Base-by-base conservation (phyloP, 2,329 filamentous ascomycete species). In the Aaosphaeria arxii region DNA sequence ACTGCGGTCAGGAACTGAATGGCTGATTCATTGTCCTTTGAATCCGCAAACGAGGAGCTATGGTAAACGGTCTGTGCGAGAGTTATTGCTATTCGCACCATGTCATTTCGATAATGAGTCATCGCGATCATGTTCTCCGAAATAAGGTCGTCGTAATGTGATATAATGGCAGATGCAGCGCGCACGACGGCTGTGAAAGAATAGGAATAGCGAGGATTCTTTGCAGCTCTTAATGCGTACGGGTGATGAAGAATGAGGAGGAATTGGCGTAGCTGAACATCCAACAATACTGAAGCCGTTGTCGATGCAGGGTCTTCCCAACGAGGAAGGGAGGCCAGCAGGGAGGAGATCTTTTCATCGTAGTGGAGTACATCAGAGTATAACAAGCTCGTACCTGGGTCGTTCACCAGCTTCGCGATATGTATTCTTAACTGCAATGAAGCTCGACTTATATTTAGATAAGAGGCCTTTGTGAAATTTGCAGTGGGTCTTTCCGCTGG, bases 361-460 rank as follows among this genome's bases (percentile, higher is more conserved):
- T 64, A 70, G 13, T 66, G 58, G 5, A 70, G 56, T 1, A 69
- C 52, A 39, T 70, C 67, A 1, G 57, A 52, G 42, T 70, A 70
- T 6, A 58, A 53, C 3, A 70, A 46, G 1, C 56, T 51, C 5
- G 54, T 55, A 2, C 59, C 59, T 1, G 66, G 62, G 32, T 64
- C 61, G 47, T 70, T 70, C 29, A 71, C 45, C 2, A 67, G 44
- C 24, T 65, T 57, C 13, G 62, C 58, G 11, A 71, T 57, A 40
- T 65, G 59, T 9, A 67, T 47, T 3, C 68, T 62, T 1, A 71
- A 52, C 29, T 62, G 51, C 11, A 70, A 54, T 7, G 64, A 69
- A 39, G 51, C 49, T n/a, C 55, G 9, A 6, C 60, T 56, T 1
- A 53, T 30, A 32, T 45, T 51, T 3, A 67, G 57, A 43, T 64